phyloP scores from a whole-genome alignment of 2,329 filamentous ascomycete species.

The Leptographium procerum region DNA sequence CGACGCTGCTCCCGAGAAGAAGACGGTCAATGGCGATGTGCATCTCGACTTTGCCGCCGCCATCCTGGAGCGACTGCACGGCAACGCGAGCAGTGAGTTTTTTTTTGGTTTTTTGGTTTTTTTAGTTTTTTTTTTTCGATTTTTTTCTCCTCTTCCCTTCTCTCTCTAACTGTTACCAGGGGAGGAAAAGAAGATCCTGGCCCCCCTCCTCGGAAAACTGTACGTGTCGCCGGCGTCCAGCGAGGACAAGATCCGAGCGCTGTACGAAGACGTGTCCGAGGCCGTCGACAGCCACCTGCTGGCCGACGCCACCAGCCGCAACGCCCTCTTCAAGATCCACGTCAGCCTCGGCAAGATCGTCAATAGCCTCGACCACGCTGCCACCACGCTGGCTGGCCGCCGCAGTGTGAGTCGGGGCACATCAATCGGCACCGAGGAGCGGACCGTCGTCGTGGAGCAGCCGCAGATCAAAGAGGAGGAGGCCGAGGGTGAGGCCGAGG shows the following conservation, averaged over 20 bases:
- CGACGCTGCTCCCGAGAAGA: constrained; percentile 44
- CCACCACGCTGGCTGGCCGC: constrained; percentile 13
- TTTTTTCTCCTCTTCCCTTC: background rate
- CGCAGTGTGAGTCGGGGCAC: constrained; percentile 32
- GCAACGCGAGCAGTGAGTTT: constrained; percentile 53
- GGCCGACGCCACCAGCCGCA: constrained; percentile 49
- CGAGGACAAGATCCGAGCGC: constrained; percentile 43
- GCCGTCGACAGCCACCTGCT: constrained; percentile 52
- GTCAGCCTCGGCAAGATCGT: constrained; percentile 57
- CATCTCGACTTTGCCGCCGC: constrained; percentile 70
- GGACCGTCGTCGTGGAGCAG: constrained; percentile 24
- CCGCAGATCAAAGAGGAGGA: constrained; percentile 38
- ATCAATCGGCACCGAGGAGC: constrained; percentile 24
- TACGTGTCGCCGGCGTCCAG: constrained; percentile 60
- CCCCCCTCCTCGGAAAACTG: constrained; percentile 70
- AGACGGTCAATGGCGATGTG: constrained; percentile 60
- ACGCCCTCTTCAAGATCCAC: constrained; percentile 58
- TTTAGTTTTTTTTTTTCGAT: background rate
- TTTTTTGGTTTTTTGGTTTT: background rate
- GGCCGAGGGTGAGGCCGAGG: constrained; percentile 30
- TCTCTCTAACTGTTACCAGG: constrained; percentile 36
- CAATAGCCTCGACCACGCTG: constrained; percentile 39
- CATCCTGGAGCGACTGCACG: constrained; percentile 62
- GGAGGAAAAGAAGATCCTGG: constrained; percentile 76
- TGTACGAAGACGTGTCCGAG: constrained; percentile 46